A percentile compares a stretch with the other conserved stretches of the same genome.
Evolutionary conservation across 768 basidiomycete genomes (phyloP).

Genomic region (Lactarius hatsudake): DNA sequence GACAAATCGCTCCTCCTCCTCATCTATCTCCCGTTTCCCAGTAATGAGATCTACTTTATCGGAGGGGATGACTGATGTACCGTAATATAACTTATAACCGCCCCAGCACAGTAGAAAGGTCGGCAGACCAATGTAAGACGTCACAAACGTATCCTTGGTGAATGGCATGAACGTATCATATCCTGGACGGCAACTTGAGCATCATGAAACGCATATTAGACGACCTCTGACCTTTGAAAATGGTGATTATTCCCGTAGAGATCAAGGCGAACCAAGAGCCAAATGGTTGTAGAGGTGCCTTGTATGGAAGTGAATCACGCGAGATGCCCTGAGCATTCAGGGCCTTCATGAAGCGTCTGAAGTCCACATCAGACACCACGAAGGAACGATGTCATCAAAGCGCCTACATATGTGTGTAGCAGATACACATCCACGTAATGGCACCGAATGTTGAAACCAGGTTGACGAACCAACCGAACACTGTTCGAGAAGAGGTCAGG

Average conservation of each 20-base stretch:
- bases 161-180: slow-evolving; percentile 46
- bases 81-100: slow-evolving; percentile 38
- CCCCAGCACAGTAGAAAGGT: slow-evolving; percentile 38
- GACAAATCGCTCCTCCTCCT: slow-evolving; percentile 55
- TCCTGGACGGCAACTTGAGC: slow-evolving; percentile 31
- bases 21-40: slow-evolving; percentile 57
- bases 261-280: slow-evolving; percentile 58
- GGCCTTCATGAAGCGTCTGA: slow-evolving; percentile 49
- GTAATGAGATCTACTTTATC: slow-evolving; percentile 58
- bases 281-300: slow-evolving; percentile 63
- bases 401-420: slow-evolving; percentile 55
- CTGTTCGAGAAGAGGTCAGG: slow-evolving; percentile 13
- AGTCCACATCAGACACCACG: neutral
- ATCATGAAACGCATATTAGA: slow-evolving; percentile 29
- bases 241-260: slow-evolving; percentile 49
- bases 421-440: slow-evolving; percentile 45
- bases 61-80: slow-evolving; percentile 39
- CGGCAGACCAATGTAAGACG: slow-evolving; percentile 43
- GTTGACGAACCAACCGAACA: slow-evolving; percentile 42
- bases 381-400: neutral
- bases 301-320: slow-evolving; percentile 45
- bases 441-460: slow-evolving; percentile 43
- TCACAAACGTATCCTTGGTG: slow-evolving; percentile 56
- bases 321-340: slow-evolving; percentile 44
- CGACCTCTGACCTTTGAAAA: slow-evolving; percentile 49